A percentile compares a stretch with the other conserved stretches of the same genome.
phyloP scores from a whole-genome alignment of 169 alveolate genomes.

The Cryptosporidium baileyi region DNA sequence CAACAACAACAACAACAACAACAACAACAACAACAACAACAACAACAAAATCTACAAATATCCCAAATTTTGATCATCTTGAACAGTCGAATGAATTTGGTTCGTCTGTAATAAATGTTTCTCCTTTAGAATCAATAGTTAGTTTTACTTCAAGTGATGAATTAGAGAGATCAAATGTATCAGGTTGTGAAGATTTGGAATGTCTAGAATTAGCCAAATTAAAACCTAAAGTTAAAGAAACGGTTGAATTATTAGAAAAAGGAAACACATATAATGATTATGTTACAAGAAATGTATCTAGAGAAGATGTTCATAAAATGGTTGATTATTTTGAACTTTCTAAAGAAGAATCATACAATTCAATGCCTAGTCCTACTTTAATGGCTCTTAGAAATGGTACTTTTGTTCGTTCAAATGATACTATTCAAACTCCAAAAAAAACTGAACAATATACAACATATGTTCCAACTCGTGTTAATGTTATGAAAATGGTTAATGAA shows the following conservation, averaged over 20 bases:
- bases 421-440: neutral
- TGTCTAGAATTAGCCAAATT: slow-evolving; percentile 21
- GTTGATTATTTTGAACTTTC: neutral
- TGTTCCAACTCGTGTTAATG: slow-evolving; percentile 26
- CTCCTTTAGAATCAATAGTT: neutral
- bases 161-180: neutral
- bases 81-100: neutral
- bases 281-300: neutral
- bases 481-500: neutral
- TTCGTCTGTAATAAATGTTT: neutral
- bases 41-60: neutral
- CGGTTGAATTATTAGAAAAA: neutral
- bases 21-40: slow-evolving; percentile 26
- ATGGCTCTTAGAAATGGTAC: slow-evolving; percentile 23
- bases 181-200: neutral
- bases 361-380: slow-evolving; percentile 15
- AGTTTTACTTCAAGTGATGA: no score
- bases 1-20: neutral
- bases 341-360: neutral
- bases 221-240: neutral
- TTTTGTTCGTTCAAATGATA: neutral
- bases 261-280: neutral
- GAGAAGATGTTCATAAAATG: neutral
- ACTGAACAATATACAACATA: neutral
- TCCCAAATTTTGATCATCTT: neutral